Conservation (phyloP, 2,329 filamentous ascomycete species). For the Eutypella sp. region DNA sequence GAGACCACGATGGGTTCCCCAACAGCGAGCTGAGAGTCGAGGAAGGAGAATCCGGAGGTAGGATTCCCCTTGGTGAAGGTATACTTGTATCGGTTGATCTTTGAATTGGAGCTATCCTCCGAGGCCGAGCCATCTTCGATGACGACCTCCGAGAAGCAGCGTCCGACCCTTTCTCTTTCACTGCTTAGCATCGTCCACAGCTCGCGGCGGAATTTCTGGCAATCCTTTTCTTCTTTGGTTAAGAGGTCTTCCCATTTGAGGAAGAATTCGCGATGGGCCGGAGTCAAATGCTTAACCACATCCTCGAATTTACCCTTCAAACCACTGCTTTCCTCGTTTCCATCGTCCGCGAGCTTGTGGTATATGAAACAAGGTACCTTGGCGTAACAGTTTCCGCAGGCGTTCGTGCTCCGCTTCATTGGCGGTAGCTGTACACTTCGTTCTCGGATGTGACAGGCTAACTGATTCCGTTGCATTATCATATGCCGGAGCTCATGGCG, state of each 20-base stretch:
- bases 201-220: conserved; percentile 80
- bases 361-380: conserved; percentile 90
- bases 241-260: conserved; percentile 89
- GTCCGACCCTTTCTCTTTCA: conserved; percentile 80
- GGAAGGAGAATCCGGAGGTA: conserved; percentile 67
- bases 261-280: conserved; percentile 76
- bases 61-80: conserved; percentile 69
- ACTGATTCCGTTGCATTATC: conserved; percentile 90
- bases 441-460: conserved; percentile 80
- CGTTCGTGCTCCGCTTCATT: conserved; percentile 77
- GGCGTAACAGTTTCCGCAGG: conserved; percentile 85
- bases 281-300: conserved; percentile 70
- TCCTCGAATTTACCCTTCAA: conserved; percentile 79
- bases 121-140: conserved; percentile 72
- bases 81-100: conserved; percentile 90
- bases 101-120: conserved; percentile 65
- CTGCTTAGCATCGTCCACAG: conserved; percentile 93
- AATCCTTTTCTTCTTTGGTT: conserved; percentile 90
- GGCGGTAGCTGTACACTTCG: conserved; percentile 73
- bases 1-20: conserved; percentile 96
- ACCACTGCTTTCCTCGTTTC: conserved; percentile 74
- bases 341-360: conserved; percentile 83
- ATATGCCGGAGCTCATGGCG: conserved; percentile 88
- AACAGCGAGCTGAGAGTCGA: conserved; percentile 80
- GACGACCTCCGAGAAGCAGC: conserved; percentile 84